Percentiles rank a stretch among this genome's conserved stretches.
Conservation (phyloP, 306 rosid species). For the Castanopsis chinensis region DNA sequence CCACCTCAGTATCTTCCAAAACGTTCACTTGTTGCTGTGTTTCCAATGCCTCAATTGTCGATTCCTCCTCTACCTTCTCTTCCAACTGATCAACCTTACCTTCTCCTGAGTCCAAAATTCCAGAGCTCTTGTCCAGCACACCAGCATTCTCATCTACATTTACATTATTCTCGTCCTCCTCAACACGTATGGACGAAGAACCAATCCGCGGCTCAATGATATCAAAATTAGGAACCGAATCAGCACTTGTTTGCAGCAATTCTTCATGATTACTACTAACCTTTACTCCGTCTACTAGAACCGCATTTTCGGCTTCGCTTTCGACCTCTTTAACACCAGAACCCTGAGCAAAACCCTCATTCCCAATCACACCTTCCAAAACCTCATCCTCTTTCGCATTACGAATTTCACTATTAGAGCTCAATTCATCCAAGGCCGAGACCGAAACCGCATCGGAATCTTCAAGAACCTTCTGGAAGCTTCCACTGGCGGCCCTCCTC, state of each 20-base stretch:
- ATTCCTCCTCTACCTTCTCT: slow-evolving; percentile 20
- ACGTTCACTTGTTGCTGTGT: slow-evolving; percentile 20
- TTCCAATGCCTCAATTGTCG: slow-evolving; percentile 20
- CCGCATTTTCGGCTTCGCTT: slow-evolving; percentile 27
- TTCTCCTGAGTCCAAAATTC: slow-evolving; percentile 10
- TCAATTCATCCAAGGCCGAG: slow-evolving; percentile 15
- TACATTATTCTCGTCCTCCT: background rate
- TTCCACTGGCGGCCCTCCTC: slow-evolving; percentile 48
- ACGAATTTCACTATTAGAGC: slow-evolving; percentile 13
- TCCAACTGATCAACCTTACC: slow-evolving; percentile 27
- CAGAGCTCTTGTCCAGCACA: slow-evolving; percentile 20
- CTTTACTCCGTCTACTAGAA: slow-evolving; percentile 25
- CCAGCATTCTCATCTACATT: slow-evolving; percentile 21
- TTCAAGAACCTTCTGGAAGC: slow-evolving; percentile 24
- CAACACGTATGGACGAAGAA: background rate
- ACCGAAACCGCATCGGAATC: background rate
- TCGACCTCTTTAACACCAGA: slow-evolving; percentile 6
- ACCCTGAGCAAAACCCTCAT: slow-evolving; percentile 30
- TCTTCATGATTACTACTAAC: slow-evolving; percentile 20
- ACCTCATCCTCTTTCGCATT: slow-evolving; percentile 15
- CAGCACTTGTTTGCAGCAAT: slow-evolving; percentile 7
- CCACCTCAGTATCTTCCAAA: slow-evolving; percentile 30
- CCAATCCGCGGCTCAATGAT: slow-evolving; percentile 6
- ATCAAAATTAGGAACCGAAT: background rate
- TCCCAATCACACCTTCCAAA: slow-evolving; percentile 20